Evolutionary conservation across 2,329 filamentous ascomycete species (phyloP).

Genomic region (Aspergillus alliaceus): DNA sequence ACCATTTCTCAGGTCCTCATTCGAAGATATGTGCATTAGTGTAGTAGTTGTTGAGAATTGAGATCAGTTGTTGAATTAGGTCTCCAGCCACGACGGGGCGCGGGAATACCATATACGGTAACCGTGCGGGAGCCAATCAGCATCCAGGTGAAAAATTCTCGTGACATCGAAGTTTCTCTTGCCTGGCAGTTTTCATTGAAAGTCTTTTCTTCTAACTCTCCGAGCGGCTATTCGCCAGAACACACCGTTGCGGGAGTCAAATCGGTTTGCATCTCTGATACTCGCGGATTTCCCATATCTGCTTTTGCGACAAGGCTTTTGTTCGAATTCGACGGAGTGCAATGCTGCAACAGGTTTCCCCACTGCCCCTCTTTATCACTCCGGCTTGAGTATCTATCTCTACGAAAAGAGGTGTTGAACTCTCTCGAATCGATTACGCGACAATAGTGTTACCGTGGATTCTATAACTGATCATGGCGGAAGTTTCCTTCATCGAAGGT

Average conservation of each 20-base stretch:
- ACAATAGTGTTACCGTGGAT: neutral
- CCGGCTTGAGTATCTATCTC: neutral
- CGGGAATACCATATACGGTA: neutral
- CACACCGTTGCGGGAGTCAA: neutral
- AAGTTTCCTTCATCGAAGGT: neutral
- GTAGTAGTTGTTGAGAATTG: too few species aligned
- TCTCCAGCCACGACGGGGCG: too few species aligned
- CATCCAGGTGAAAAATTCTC: neutral
- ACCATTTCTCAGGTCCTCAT: too few species aligned
- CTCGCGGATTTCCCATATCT: neutral
- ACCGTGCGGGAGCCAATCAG: slow-evolving; percentile 8
- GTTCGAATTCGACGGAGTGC: neutral
- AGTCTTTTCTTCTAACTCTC: neutral
- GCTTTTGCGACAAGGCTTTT: neutral
- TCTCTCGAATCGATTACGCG: neutral
- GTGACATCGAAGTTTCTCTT: neutral
- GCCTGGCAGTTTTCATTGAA: neutral
- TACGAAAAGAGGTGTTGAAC: neutral
- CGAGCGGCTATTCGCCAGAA: neutral
- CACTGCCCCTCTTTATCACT: neutral
- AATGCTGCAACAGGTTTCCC: neutral
- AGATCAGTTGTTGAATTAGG: too few species aligned
- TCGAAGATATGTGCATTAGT: too few species aligned
- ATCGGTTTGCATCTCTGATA: neutral
- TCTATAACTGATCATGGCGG: neutral